A percentile compares a stretch with the other conserved stretches of the same genome.
phyloP scores from a whole-genome alignment of 164 flowering plant species.

The Nymphaea thermarum region DNA sequence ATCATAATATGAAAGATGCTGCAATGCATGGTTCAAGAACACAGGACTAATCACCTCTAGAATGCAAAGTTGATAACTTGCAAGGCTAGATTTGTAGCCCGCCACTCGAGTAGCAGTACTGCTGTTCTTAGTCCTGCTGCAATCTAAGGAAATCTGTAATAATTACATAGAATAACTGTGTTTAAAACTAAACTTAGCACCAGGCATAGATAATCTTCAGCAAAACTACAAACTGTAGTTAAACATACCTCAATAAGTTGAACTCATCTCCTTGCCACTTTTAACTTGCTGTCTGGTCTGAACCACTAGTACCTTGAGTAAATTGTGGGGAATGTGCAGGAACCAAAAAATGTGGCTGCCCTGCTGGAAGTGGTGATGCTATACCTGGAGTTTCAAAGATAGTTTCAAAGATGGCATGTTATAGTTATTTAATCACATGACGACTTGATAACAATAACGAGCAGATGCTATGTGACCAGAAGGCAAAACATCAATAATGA shows the following conservation, averaged over 20 bases:
- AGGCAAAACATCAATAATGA: constrained; percentile 1
- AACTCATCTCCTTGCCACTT: constrained; percentile 38
- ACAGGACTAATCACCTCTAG: constrained; percentile 48
- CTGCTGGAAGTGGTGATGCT: constrained; percentile 50
- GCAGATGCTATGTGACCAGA: neutral
- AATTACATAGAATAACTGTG: no score
- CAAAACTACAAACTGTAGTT: neutral
- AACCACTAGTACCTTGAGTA: constrained; percentile 59
- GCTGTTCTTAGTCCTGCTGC: constrained; percentile 97
- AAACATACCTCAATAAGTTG: constrained; percentile 18
- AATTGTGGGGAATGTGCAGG: constrained; percentile 76
- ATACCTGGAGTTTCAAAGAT: constrained; percentile 41
- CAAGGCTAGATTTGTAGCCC: constrained; percentile 94
- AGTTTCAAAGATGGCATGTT: constrained; percentile 10
- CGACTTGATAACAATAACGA: neutral
- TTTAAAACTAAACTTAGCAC: no score
- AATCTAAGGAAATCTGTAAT: constrained; percentile 65
- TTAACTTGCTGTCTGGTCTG: constrained; percentile 88
- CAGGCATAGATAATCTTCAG: no score
- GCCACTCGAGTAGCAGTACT: constrained; percentile 90
- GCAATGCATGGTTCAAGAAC: neutral
- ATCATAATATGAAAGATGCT: neutral
- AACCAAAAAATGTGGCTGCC: constrained; percentile 61
- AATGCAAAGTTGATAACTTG: constrained; percentile 83
- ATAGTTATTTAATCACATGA: neutral